A percentile compares a stretch with the other conserved stretches of the same genome.
Evolutionary conservation across 805 yeast species (phyloP).

Genomic region (Candida silvicultrix): DNA sequence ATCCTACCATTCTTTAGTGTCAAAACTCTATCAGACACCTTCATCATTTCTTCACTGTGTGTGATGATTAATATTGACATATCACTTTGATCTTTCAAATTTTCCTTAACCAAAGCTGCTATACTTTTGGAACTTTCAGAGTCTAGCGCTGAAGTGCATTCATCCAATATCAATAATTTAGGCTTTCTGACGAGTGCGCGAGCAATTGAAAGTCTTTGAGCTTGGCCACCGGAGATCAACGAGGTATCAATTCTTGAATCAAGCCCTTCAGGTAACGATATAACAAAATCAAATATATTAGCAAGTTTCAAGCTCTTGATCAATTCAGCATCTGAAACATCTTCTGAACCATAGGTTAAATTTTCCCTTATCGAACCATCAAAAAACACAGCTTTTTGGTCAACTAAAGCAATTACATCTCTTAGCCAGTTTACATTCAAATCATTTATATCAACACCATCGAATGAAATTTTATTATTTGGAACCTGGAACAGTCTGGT

Average conservation of each 20-base stretch:
- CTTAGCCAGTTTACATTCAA: slow-evolving; percentile 46
- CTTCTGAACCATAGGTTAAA: slow-evolving; percentile 49
- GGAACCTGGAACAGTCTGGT: slow-evolving; percentile 43
- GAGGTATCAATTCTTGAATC: slow-evolving; percentile 49
- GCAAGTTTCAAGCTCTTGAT: slow-evolving; percentile 35
- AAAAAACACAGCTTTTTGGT: slow-evolving; percentile 68
- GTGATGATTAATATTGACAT: slow-evolving; percentile 59
- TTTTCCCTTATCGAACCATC: slow-evolving; percentile 72
- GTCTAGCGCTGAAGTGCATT: slow-evolving; percentile 86
- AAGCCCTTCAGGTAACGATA: slow-evolving; percentile 48
- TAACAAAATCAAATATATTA: slow-evolving; percentile 49
- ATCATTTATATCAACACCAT: slow-evolving; percentile 38
- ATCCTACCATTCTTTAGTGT: slow-evolving; percentile 43
- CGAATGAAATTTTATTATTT: slow-evolving; percentile 35
- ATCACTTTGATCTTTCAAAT: slow-evolving; percentile 29
- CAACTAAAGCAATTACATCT: slow-evolving; percentile 55
- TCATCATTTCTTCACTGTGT: slow-evolving; percentile 66
- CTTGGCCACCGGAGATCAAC: slow-evolving; percentile 82
- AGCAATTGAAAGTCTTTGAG: slow-evolving; percentile 79
- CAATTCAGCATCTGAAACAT: slow-evolving; percentile 31
- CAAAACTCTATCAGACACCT: slow-evolving; percentile 43
- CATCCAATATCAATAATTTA: slow-evolving; percentile 60
- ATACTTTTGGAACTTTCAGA: slow-evolving; percentile 48
- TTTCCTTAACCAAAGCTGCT: slow-evolving; percentile 36
- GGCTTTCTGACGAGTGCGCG: slow-evolving; percentile 73